These are phyloP conservation scores for Saturnispora gosingensis DNA, from an alignment of 805 yeast species.

Conservation along the genomic window DNA sequence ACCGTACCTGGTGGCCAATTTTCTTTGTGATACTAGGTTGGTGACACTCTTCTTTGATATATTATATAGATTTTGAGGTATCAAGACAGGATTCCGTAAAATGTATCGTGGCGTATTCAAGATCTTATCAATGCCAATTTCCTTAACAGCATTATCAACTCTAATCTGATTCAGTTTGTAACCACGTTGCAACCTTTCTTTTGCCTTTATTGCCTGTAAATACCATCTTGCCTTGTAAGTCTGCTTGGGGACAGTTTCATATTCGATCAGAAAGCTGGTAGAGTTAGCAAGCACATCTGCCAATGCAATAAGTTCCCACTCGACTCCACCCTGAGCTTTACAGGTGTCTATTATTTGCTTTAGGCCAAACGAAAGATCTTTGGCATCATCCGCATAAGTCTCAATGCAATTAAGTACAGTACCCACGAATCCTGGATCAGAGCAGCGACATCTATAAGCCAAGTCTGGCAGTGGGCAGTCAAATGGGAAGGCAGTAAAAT, in stretches of 20 bases:
- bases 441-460: slow-evolving; percentile 29
- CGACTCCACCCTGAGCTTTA: slow-evolving; percentile 24
- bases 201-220: slow-evolving; percentile 7
- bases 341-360: slow-evolving; percentile 29
- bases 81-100: slow-evolving; percentile 23
- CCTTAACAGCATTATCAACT: slow-evolving; percentile 4
- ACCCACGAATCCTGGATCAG: slow-evolving; percentile 27
- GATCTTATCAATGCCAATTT: slow-evolving; percentile 8
- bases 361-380: slow-evolving; percentile 24
- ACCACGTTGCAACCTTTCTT: slow-evolving; percentile 3
- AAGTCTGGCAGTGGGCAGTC: slow-evolving; percentile 28
- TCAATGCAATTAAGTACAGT: slow-evolving; percentile 31
- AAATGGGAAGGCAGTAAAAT: slow-evolving; percentile 27
- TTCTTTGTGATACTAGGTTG: slow-evolving; percentile 23
- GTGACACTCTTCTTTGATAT: slow-evolving; percentile 23
- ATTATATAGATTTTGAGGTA: slow-evolving; percentile 19
- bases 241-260: slow-evolving; percentile 7
- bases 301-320: slow-evolving; percentile 23
- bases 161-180: background rate
- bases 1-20: slow-evolving; percentile 25
- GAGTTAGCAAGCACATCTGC: slow-evolving; percentile 24
- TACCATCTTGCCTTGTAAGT: slow-evolving; percentile 9
- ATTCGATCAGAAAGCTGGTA: slow-evolving; percentile 16
- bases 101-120: slow-evolving; percentile 1
- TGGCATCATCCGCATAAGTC: slow-evolving; percentile 20